Evolutionary conservation across 1,284 basidiomycete genomes (phyloP).

Genomic region (Ceratobasidium sp.): DNA sequence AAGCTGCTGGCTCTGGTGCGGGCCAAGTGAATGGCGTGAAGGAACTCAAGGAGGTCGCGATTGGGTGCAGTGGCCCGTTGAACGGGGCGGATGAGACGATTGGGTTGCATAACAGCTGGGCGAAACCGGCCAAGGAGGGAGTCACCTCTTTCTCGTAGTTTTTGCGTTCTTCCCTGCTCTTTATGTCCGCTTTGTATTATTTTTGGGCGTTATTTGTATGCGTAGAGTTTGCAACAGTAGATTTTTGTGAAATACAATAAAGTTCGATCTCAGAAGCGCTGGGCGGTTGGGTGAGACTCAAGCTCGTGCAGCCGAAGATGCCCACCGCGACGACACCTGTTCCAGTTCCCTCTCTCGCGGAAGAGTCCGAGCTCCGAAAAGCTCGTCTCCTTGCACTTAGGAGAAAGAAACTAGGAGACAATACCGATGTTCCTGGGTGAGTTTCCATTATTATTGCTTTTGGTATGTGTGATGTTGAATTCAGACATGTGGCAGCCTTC

Average conservation of each 20-base stretch:
- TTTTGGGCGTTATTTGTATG: background rate
- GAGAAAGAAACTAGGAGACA: conserved; percentile 76
- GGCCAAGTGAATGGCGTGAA: conserved; percentile 45
- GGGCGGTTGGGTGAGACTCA: conserved; percentile 22
- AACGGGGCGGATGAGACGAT: conserved; percentile 78
- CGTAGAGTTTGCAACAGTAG: background rate
- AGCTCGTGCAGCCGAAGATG: conserved; percentile 1
- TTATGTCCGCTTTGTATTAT: conserved; percentile 1
- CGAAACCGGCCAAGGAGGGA: conserved; percentile 23
- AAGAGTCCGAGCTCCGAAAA: conserved; percentile 86
- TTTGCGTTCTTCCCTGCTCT: too few species aligned
- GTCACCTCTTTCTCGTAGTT: conserved; percentile 19
- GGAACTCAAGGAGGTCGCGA: conserved; percentile 52
- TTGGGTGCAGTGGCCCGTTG: conserved; percentile 56
- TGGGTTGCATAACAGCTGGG: conserved; percentile 72
- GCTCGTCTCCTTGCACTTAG: conserved; percentile 83
- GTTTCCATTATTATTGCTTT: conserved; percentile 47
- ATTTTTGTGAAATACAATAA: conserved; percentile 5
- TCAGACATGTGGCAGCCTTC: conserved; percentile 25
- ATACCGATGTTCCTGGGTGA: conserved; percentile 55
- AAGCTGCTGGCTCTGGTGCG: conserved; percentile 48
- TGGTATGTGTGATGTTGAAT: conserved; percentile 6
- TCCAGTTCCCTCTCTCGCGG: conserved; percentile 69
- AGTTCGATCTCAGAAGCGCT: conserved; percentile 17
- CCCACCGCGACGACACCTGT: conserved; percentile 47